These are phyloP conservation scores for Aurinia saxatilis DNA, from an alignment of 345 rosid species.

Conservation along the genomic window DNA sequence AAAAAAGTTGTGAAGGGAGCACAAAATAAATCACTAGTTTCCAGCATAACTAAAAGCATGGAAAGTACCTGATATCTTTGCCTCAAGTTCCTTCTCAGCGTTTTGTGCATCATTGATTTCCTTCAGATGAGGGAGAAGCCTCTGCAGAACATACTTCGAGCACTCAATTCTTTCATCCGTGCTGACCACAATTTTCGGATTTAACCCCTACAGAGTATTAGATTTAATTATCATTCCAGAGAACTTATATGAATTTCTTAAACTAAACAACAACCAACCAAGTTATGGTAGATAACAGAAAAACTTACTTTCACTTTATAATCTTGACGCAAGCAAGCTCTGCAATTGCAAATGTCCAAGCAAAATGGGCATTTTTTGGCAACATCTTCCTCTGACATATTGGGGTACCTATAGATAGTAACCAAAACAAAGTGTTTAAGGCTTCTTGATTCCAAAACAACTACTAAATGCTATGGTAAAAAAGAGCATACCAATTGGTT, in stretches of 20 bases:
- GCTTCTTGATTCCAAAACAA: not conserved
- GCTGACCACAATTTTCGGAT: not conserved
- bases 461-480: not conserved
- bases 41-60: not conserved
- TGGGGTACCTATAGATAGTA: conserved; percentile 41
- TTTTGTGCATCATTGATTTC: conserved; percentile 43
- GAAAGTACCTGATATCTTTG: conserved; percentile 38
- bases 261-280: not conserved
- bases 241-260: not conserved
- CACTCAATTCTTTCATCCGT: conserved; percentile 23
- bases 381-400: conserved; percentile 32
- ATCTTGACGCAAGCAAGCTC: conserved; percentile 52
- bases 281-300: not conserved
- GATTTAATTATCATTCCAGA: not conserved
- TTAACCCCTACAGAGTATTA: conserved; percentile 18
- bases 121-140: conserved; percentile 44
- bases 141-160: conserved; percentile 27
- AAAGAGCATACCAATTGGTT: conserved; percentile 34
- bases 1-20: not conserved
- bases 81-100: conserved; percentile 39
- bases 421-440: not conserved
- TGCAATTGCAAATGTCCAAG: conserved; percentile 52
- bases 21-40: not conserved
- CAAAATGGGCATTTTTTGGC: conserved; percentile 47
- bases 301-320: conserved; percentile 27